Evolutionary conservation across 495 filamentous ascomycete genomes (phyloP).

Genomic region (Paragyromitra xinjiangensis): DNA sequence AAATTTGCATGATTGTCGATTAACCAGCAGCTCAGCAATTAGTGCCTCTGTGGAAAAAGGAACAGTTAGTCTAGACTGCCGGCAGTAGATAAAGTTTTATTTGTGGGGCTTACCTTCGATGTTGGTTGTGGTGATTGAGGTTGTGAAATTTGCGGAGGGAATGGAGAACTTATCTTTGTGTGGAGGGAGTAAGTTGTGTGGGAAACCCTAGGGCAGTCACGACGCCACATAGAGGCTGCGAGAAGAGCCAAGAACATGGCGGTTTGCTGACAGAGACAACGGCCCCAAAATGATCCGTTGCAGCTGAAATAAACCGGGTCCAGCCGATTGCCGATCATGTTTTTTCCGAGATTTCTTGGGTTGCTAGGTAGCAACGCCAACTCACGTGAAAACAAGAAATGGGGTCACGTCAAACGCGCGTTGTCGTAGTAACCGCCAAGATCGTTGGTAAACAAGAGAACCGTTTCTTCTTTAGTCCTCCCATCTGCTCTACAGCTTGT

Average conservation of each 20-base stretch:
- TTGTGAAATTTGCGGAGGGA: slow-evolving; percentile 21
- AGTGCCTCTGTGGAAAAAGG: slow-evolving; percentile 51
- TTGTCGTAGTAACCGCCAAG: slow-evolving; percentile 54
- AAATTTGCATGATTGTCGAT: slow-evolving; percentile 85
- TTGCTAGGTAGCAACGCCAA: slow-evolving; percentile 49
- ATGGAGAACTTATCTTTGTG: slow-evolving; percentile 30
- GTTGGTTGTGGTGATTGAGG: slow-evolving; percentile 49
- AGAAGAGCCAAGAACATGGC: neutral
- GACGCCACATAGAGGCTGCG: slow-evolving; percentile 19
- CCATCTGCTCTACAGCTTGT: slow-evolving; percentile 47
- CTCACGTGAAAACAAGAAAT: slow-evolving; percentile 47
- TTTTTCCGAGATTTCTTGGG: slow-evolving; percentile 18
- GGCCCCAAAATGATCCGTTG: neutral
- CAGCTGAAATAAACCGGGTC: slow-evolving; percentile 27
- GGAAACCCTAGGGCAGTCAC: slow-evolving; percentile 49
- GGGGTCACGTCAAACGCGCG: slow-evolving; percentile 35
- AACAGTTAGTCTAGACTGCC: slow-evolving; percentile 15
- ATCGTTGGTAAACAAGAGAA: slow-evolving; percentile 45
- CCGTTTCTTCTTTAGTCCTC: slow-evolving; percentile 48
- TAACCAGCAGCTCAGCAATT: slow-evolving; percentile 59
- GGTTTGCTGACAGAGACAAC: neutral
- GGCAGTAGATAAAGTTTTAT: neutral
- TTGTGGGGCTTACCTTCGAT: slow-evolving; percentile 53
- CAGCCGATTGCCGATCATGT: slow-evolving; percentile 37
- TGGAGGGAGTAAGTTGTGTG: slow-evolving; percentile 32